Evolutionary conservation across 2,329 filamentous ascomycete genomes (phyloP).

Genomic region (Colletotrichum ledebouriae): DNA sequence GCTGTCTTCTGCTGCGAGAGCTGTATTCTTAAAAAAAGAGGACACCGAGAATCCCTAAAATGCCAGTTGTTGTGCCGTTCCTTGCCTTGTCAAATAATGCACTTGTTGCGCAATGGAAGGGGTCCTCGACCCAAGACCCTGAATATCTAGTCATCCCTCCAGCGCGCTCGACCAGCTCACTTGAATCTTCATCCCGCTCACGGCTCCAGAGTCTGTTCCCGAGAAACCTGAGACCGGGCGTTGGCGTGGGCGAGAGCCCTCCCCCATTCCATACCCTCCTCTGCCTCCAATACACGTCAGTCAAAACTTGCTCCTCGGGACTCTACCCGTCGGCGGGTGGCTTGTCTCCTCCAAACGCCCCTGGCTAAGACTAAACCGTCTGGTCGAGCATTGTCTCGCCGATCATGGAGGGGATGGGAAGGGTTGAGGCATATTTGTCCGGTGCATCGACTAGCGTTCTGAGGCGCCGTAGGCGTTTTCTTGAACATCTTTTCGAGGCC

Average conservation of each 20-base stretch:
- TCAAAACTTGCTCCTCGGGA: conserved; percentile 18
- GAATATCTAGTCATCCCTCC: background rate
- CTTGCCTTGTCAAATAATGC: conserved; percentile 9
- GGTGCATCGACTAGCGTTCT: conserved; percentile 29
- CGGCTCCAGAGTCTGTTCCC: background rate
- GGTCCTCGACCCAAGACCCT: conserved; percentile 21
- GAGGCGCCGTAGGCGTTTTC: conserved; percentile 28
- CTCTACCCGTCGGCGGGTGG: conserved; percentile 31
- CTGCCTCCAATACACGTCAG: conserved; percentile 21
- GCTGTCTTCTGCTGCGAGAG: background rate
- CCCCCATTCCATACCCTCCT: background rate
- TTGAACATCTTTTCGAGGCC: conserved; percentile 12
- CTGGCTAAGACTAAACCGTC: conserved; percentile 36
- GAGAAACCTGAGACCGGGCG: conserved; percentile 18
- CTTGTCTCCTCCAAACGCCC: conserved; percentile 17
- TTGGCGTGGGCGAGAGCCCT: background rate
- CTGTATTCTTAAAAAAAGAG: background rate
- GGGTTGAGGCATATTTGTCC: background rate
- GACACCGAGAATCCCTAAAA: background rate
- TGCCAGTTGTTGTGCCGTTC: background rate
- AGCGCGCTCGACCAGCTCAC: background rate
- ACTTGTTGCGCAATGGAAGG: conserved; percentile 4
- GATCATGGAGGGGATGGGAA: conserved; percentile 13
- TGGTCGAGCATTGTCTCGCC: conserved; percentile 35
- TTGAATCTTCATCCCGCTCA: too few species aligned